phyloP scores from a whole-genome alignment of 345 rosid species.

The Theobroma cacao region DNA sequence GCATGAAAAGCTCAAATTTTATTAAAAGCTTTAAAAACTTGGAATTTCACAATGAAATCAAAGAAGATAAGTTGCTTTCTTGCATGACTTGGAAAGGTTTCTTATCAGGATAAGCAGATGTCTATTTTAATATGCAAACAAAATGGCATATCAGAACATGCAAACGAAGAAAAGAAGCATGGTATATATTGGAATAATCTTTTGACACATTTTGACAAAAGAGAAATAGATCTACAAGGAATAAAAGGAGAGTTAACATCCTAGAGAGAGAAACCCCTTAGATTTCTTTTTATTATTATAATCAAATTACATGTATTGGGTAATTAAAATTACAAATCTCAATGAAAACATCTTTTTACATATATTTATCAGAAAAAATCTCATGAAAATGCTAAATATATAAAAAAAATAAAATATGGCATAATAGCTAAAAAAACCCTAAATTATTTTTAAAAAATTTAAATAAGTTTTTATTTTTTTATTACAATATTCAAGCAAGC shows the following conservation, averaged over 20 bases:
- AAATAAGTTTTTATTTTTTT: no score
- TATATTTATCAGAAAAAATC: no score
- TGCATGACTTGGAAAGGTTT: constrained; percentile 6
- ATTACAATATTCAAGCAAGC: no score
- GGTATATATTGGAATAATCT: background rate
- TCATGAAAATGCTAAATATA: no score
- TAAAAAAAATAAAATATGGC: no score
- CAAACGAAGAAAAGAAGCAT: background rate
- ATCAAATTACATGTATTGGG: background rate
- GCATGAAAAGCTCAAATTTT: background rate
- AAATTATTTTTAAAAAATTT: no score
- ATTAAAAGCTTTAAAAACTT: background rate
- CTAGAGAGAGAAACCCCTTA: background rate
- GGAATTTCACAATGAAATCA: background rate
- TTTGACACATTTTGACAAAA: background rate
- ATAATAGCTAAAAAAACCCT: no score
- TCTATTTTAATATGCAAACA: background rate
- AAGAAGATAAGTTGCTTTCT: background rate
- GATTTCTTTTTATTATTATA: background rate
- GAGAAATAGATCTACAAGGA: background rate
- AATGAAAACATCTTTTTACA: background rate
- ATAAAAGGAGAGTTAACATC: background rate
- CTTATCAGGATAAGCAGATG: background rate
- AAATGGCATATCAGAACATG: background rate
- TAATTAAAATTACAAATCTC: background rate